phyloP scores from a whole-genome alignment of 2,329 filamentous ascomycete species.

The Teratosphaeria zuluensis region DNA sequence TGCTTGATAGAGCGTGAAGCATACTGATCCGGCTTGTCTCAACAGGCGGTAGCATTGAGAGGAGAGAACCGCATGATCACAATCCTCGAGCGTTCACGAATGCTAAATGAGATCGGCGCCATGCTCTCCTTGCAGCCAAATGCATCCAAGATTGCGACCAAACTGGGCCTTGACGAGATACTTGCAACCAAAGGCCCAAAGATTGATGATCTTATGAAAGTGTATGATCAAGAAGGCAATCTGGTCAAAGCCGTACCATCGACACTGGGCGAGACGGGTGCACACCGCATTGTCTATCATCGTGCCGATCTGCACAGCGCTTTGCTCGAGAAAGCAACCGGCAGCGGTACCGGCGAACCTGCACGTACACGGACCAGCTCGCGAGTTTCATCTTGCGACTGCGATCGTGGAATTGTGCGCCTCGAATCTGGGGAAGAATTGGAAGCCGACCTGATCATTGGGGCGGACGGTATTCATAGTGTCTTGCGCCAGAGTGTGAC shows the following conservation, averaged over 20 bases:
- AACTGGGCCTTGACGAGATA: constrained; percentile 22
- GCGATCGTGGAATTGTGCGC: constrained; percentile 18
- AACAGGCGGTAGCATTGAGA: constrained; percentile 24
- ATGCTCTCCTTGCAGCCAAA: constrained; percentile 36
- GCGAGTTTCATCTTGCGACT: constrained; percentile 17
- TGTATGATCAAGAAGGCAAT: constrained; percentile 25
- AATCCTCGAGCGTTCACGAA: constrained; percentile 25
- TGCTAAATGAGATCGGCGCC: constrained; percentile 29
- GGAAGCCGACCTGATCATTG: not conserved
- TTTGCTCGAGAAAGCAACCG: constrained; percentile 19
- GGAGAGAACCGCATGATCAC: constrained; percentile 24
- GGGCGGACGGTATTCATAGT: constrained; percentile 1
- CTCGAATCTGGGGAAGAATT: not conserved
- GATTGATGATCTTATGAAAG: constrained; percentile 29
- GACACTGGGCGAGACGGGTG: constrained; percentile 26
- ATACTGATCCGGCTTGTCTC: not conserved
- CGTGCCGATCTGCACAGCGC: constrained; percentile 32
- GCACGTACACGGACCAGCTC: constrained; percentile 20
- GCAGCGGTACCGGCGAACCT: constrained; percentile 14
- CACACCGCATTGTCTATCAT: constrained; percentile 33
- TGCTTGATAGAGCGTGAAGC: not conserved
- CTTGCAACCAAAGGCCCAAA: constrained; percentile 24
- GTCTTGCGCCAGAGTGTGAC: constrained; percentile 18
- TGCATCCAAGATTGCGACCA: constrained; percentile 26
- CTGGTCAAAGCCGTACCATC: constrained; percentile 26